phyloP scores from a whole-genome alignment of 2,329 filamentous ascomycete genomes.

The Volutella citrinella region DNA sequence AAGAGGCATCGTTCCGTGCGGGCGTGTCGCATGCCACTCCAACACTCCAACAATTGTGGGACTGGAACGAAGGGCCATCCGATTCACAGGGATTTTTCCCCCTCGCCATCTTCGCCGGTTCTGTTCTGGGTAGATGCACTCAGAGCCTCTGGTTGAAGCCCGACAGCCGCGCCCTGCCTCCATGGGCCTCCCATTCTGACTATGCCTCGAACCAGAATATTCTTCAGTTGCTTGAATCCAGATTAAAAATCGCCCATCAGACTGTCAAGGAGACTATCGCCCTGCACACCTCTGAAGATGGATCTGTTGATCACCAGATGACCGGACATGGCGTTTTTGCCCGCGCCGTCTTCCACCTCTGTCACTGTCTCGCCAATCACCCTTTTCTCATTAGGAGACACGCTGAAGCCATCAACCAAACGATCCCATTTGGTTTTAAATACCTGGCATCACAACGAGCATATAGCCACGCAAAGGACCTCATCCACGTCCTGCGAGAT shows the following conservation, averaged over 20 bases:
- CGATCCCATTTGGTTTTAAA: too few species aligned
- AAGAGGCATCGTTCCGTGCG: constrained; percentile 3
- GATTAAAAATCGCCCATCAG: background rate
- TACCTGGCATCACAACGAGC: background rate
- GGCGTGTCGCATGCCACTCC: background rate
- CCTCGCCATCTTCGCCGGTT: constrained; percentile 1
- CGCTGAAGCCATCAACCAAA: background rate
- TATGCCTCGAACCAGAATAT: constrained; percentile 1
- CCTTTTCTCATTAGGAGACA: background rate
- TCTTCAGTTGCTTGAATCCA: background rate
- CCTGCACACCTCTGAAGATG: constrained; percentile 1
- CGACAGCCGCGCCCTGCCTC: background rate
- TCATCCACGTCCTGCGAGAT: background rate
- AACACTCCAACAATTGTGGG: constrained; percentile 5
- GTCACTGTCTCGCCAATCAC: constrained; percentile 1
- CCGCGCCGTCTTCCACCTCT: constrained; percentile 2
- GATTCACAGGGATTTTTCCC: constrained; percentile 1
- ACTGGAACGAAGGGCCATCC: background rate
- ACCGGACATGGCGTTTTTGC: constrained; percentile 6
- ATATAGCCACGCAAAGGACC: background rate
- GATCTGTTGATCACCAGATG: constrained; percentile 5
- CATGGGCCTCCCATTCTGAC: constrained; percentile 1
- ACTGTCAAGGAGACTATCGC: background rate
- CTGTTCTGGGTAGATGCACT: constrained; percentile 1
- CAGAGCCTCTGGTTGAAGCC: constrained; percentile 1